These are phyloP conservation scores for Crithidia fasciculata DNA, from an alignment of 208 protist species.

Conservation along the genomic window DNA sequence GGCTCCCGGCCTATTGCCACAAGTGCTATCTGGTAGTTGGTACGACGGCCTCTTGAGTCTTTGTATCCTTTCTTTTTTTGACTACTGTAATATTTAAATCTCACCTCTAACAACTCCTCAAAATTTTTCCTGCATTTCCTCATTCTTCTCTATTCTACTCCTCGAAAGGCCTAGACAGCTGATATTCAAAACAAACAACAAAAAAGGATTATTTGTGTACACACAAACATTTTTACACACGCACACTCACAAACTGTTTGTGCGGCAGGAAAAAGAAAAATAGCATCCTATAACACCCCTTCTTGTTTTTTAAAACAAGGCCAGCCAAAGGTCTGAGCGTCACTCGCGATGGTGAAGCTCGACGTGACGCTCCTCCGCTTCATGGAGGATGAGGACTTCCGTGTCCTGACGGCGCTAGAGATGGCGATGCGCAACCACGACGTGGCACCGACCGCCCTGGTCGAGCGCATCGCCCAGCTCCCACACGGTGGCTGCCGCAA, in stretches of 20 bases:
- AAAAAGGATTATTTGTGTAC: neutral
- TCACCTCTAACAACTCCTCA: too few species aligned
- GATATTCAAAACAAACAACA: neutral
- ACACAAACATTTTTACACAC: slow-evolving; percentile 2
- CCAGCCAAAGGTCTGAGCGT: neutral
- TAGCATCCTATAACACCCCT: neutral
- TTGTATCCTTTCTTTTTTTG: too few species aligned
- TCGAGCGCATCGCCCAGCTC: slow-evolving; percentile 96
- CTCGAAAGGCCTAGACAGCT: too few species aligned
- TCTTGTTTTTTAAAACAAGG: neutral
- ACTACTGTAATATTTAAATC: too few species aligned
- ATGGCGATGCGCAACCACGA: slow-evolving; percentile 99
- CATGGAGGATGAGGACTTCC: slow-evolving; percentile 91
- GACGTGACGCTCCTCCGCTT: slow-evolving; percentile 89
- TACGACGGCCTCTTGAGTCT: too few species aligned
- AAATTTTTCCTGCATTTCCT: too few species aligned
- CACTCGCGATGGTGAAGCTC: slow-evolving; percentile 84
- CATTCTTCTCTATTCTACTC: too few species aligned
- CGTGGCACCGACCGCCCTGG: slow-evolving; percentile 93
- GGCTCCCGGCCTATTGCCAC: too few species aligned
- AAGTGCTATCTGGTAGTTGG: too few species aligned
- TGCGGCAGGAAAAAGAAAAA: neutral
- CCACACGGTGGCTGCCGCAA: slow-evolving; percentile 94
- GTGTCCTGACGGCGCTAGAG: slow-evolving; percentile 94
- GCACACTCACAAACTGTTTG: neutral